phyloP scores from a whole-genome alignment of 1,284 basidiomycete species.

The Paramarasmius palmivorus region DNA sequence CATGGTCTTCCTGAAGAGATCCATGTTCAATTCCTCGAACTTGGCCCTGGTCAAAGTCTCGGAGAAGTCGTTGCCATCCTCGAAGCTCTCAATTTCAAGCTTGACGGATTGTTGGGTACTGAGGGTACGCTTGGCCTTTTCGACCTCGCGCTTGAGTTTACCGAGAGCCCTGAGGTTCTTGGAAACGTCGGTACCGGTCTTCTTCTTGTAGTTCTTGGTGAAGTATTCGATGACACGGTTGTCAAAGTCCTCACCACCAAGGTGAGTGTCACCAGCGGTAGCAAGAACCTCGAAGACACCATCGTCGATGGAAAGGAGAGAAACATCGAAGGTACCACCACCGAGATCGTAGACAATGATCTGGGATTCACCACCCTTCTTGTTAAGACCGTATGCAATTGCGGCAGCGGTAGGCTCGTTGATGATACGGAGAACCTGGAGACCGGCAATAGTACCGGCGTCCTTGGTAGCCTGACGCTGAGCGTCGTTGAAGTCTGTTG shows the following conservation, averaged over 20 bases:
- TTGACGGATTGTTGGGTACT: constrained; percentile 87
- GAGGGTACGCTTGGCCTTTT: constrained; percentile 98
- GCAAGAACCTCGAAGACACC: constrained; percentile 98
- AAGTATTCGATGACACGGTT: constrained; percentile 94
- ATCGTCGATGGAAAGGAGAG: constrained; percentile 95
- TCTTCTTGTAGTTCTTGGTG: constrained; percentile 93
- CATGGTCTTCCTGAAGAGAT: constrained; percentile 99
- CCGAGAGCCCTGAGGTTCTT: constrained; percentile 90
- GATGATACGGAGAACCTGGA: constrained; percentile 96
- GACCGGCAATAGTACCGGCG: constrained; percentile 95
- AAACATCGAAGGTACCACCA: constrained; percentile 99
- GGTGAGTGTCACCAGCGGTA: constrained; percentile 97
- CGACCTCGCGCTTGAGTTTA: constrained; percentile 97
- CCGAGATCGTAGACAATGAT: constrained; percentile 99
- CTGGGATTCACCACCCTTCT: constrained; percentile 90
- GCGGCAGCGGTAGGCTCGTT: constrained; percentile 99
- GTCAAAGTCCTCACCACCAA: constrained; percentile 99
- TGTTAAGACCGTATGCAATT: constrained; percentile 98
- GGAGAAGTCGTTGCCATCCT: constrained; percentile 94
- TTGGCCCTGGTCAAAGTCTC: constrained; percentile 97
- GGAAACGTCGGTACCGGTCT: constrained; percentile 87
- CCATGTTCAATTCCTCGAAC: constrained; percentile 98
- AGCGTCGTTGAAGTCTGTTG: constrained; percentile 92
- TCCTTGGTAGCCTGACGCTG: constrained; percentile 99
- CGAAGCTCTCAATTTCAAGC: constrained; percentile 92